A percentile compares a stretch with the other conserved stretches of the same genome.
These are phyloP conservation scores for Gnetum montanum DNA, from an alignment of 75 land plant species.

Conservation along the genomic window DNA sequence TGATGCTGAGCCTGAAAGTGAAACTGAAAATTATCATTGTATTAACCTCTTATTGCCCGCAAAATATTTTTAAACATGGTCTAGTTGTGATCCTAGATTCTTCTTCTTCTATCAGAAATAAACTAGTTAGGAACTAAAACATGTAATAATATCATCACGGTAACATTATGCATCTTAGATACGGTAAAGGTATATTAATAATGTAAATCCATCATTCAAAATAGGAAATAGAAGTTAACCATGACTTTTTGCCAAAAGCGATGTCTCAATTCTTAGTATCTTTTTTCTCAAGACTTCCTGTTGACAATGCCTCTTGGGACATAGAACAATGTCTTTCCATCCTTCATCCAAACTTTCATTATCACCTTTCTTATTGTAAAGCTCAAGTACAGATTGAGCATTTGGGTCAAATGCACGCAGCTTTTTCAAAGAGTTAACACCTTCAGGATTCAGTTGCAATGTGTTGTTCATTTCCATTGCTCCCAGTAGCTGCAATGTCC, in stretches of 20 bases:
- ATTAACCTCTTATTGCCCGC: no score
- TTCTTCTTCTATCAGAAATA: no score
- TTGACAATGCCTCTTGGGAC: conserved; percentile 3
- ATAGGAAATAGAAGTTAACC: background rate
- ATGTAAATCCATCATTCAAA: no score
- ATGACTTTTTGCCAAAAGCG: background rate
- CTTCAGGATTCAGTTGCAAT: background rate
- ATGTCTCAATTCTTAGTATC: conserved; percentile 2
- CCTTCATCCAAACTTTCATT: background rate
- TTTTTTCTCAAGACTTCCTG: background rate
- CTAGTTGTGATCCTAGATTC: no score
- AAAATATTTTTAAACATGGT: no score
- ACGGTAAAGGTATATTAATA: no score
- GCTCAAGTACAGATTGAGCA: conserved; percentile 8
- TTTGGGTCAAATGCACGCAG: background rate
- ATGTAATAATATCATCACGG: no score
- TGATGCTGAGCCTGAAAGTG: no score
- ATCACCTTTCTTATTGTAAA: background rate
- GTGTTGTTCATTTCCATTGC: background rate
- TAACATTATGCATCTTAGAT: no score
- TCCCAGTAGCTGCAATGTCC: conserved; percentile 1
- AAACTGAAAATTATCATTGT: no score
- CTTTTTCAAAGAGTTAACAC: background rate
- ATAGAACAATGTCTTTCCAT: conserved; percentile 3
- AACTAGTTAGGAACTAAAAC: no score